Base-by-base conservation (phyloP, 768 basidiomycete species). In the Rhizopogon rudus region DNA sequence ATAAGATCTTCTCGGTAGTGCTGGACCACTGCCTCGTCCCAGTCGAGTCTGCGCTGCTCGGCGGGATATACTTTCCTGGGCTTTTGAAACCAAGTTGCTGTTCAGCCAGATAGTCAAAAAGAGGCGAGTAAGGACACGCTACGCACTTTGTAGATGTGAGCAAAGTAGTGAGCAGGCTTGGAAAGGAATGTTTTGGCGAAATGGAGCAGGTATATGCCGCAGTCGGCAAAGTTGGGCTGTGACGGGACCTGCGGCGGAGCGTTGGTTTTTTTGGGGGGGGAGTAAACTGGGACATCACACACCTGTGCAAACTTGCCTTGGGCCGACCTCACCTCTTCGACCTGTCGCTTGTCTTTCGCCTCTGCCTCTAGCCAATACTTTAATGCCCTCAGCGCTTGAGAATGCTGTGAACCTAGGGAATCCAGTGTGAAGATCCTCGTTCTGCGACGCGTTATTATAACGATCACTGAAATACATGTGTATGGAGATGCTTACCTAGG, bases 151-250 rank as follows among this genome's bases (percentile, higher is more conserved):
- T 76, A 64, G 45, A 91, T 86, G 33, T 77, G 69, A 8, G 74
- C 59, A 51, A 76, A 73, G 55, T 85, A 81, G 16, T 71, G 65
- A 0, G 68, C 63, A 0, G 92, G 88, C 52, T 87, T 71, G 7
- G 65, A 71, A 69, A 97, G 81, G 65, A 98, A 91, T 0, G 81
- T 82, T 61, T 84, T 75, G 7, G 86, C 88, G 50, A 92, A 92
- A 64, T 98, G 93, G 10, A 98, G 75, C 12, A 98, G 77, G 68
- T 91, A 99, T 29, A 97, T 67, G 6, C 97, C 97, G 61, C 97
- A 99, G 67, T 98, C 95, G 64, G 86, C 91, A 59, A 77, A 91
- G 65, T 98, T 98, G 14, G 84, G 83, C 65, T 99, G 97, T 22
- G 76, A 74, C 3, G 96, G 96, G 3, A 94, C 91, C 92, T 96